Percentiles rank a stretch among this genome's conserved stretches.
These are phyloP conservation scores for Colletotrichum sp. DNA, from an alignment of 2,329 filamentous ascomycete genomes.

Conservation along the genomic window DNA sequence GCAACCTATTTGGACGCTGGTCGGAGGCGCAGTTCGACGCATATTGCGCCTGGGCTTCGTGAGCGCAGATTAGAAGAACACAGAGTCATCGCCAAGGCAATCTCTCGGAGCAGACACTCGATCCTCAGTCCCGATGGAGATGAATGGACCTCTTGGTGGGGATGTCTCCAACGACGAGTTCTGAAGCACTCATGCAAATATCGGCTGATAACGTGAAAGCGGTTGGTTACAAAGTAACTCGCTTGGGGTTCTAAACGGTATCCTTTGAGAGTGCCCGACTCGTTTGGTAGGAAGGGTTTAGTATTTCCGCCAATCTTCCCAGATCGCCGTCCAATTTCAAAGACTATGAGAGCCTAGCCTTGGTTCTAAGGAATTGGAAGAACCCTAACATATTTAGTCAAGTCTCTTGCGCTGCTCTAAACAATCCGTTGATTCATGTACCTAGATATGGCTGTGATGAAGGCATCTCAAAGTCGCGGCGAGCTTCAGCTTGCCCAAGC, in stretches of 20 bases:
- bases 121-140: not conserved
- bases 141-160: not conserved
- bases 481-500: not conserved
- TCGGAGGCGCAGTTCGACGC: not conserved
- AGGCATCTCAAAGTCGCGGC: not conserved
- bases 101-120: not conserved
- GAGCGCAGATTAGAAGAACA: not conserved
- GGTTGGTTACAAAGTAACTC: not conserved
- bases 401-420: not conserved
- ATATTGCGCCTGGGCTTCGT: not conserved
- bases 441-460: not conserved
- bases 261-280: not conserved
- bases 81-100: not conserved
- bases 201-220: not conserved
- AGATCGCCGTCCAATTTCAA: not conserved
- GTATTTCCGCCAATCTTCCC: not conserved
- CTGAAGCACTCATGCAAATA: not conserved
- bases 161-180: not conserved
- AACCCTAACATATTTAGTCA: not conserved
- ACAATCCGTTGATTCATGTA: not conserved
- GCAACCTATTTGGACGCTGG: not conserved
- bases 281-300: not conserved
- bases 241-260: not conserved
- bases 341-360: not conserved
- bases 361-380: not conserved